Base-by-base conservation (phyloP, 345 rosid species). In the Acer saccharum region DNA sequence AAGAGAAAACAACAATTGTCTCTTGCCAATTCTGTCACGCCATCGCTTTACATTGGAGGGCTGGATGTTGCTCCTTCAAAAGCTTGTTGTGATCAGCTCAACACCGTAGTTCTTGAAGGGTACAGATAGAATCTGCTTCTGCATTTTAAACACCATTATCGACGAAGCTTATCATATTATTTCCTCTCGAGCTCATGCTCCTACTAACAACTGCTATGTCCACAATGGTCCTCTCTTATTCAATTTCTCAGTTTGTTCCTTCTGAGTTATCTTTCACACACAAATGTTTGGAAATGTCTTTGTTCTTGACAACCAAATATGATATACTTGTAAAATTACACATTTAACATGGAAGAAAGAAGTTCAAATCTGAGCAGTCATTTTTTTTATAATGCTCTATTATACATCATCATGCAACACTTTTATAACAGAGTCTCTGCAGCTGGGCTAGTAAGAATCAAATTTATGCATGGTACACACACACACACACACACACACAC, bases 401-500 rank as follows among this genome's bases (percentile, higher is more conserved):
- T 48, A 55, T 55, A 68, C 78, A 35, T 35, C 39, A 35, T 35
- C 6, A 79, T 18, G 63, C 55, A 74, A 75, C 68, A 71, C 41
- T 57, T 4, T 35, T 48, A 16, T 32, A 25, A 27, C 43, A 62
- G 39, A 25, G 52, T 74, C 69, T 76, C 73, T 66, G 60, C 16
- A 13, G 57, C 55, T 58, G 32, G 14, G 57, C 55, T 58, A 41
- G 14, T 77, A 54, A 25, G 23, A 78, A 77, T 64, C 71, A 77
- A 68, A 55, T 44, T 67, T 75, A 65, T 44, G 65, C 61, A 77
- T 68, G 13, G 17, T 74, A 80, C 75, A 69, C 76, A 76, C 39
- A 72, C 83, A 63, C 0, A n/a, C 32, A 35, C 54, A 17, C 16
- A 29, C 1, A 29, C 3, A 2, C 3, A 29, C 3, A 29, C 3